Percentiles rank a stretch among this genome's conserved stretches.
These are phyloP conservation scores for Bacidia rubella DNA, from an alignment of 495 filamentous ascomycete species.

Conservation along the genomic window DNA sequence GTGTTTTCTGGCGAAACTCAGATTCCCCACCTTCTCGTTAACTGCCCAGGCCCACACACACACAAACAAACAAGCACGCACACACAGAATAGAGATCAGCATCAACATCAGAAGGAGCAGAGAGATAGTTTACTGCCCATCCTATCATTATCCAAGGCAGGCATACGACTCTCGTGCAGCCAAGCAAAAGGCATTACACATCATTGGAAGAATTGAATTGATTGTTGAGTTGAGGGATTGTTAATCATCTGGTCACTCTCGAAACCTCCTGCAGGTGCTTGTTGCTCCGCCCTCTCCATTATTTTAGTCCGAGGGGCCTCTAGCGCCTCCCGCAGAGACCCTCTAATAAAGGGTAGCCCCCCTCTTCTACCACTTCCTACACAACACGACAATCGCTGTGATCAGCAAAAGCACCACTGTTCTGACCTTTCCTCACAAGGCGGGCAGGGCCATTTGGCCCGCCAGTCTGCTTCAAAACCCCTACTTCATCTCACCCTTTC, in stretches of 20 bases:
- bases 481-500: not conserved
- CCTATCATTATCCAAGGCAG: too few species aligned
- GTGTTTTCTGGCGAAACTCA: not conserved
- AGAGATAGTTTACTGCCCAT: too few species aligned
- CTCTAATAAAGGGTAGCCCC: conserved; percentile 4
- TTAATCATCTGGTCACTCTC: conserved; percentile 2
- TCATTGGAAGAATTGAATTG: too few species aligned
- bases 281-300: conserved; percentile 3
- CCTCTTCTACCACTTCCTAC: not conserved
- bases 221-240: conserved; percentile 1
- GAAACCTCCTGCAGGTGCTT: not conserved
- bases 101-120: too few species aligned
- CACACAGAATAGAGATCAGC: too few species aligned
- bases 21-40: not conserved
- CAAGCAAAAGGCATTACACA: not conserved
- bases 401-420: not conserved
- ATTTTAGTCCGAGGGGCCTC: too few species aligned
- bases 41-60: not conserved
- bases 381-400: not conserved
- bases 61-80: not conserved
- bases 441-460: conserved; percentile 15
- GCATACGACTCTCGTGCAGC: not conserved
- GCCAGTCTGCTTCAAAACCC: conserved; percentile 3
- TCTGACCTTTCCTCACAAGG: conserved; percentile 5
- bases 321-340: conserved; percentile 1